A percentile compares a stretch with the other conserved stretches of the same genome.
These are phyloP conservation scores for Cryptosporidium baileyi DNA, from an alignment of 169 alveolate genomes.

Conservation along the genomic window DNA sequence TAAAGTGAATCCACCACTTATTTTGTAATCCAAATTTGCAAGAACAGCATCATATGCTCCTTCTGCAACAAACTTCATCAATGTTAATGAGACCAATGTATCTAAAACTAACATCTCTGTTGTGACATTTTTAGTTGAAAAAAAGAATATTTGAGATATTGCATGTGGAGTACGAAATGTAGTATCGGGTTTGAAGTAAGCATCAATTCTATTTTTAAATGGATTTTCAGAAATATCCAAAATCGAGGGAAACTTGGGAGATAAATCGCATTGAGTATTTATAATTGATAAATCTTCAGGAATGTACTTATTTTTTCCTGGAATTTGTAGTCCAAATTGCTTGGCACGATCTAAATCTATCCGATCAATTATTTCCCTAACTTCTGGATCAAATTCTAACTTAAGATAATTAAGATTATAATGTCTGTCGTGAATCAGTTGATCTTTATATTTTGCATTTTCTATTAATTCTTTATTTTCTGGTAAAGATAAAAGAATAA, in stretches of 20 bases:
- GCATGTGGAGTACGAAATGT: slow-evolving; percentile 40
- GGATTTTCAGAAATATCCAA: background rate
- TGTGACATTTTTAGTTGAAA: slow-evolving; percentile 5
- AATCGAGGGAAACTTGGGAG: background rate
- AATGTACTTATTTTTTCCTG: slow-evolving; percentile 32
- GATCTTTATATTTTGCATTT: slow-evolving; percentile 6
- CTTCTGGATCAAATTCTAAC: slow-evolving; percentile 17
- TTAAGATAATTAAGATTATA: slow-evolving; percentile 10
- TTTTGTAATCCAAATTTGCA: slow-evolving; percentile 53
- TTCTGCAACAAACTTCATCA: slow-evolving; percentile 18
- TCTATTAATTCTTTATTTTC: slow-evolving; percentile 28
- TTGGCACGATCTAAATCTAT: background rate
- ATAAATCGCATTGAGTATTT: background rate
- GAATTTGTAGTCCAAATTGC: slow-evolving; percentile 18
- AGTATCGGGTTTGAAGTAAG: slow-evolving; percentile 45
- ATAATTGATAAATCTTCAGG: slow-evolving; percentile 15
- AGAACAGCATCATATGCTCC: slow-evolving; percentile 47
- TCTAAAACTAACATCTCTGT: slow-evolving; percentile 14
- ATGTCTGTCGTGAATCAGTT: slow-evolving; percentile 30
- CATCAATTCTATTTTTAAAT: slow-evolving; percentile 1
- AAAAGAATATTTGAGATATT: slow-evolving; percentile 31
- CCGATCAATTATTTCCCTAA: slow-evolving; percentile 10
- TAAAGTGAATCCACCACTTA: slow-evolving; percentile 12
- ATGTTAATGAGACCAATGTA: slow-evolving; percentile 9
- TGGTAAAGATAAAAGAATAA: slow-evolving; percentile 30